Evolutionary conservation across 331 rosid species (phyloP).

Genomic region (Quercus phellos): DNA sequence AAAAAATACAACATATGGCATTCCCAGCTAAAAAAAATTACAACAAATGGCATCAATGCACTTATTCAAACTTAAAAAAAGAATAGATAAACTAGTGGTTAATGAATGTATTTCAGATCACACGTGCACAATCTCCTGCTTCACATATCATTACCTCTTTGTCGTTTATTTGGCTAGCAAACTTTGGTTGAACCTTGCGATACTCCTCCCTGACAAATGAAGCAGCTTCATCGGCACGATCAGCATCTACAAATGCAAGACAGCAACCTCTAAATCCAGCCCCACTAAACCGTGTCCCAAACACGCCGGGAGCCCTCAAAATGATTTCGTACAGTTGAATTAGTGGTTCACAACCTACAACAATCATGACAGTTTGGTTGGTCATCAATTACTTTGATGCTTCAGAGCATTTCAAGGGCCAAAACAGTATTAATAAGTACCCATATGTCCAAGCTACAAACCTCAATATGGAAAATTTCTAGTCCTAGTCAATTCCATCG

Average conservation of each 20-base stretch:
- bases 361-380: conserved; percentile 17
- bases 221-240: conserved; percentile 64
- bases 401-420: conserved; percentile 6
- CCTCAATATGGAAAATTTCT: no score
- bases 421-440: neutral
- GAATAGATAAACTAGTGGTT: neutral
- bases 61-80: neutral
- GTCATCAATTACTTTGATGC: conserved; percentile 5
- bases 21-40: neutral
- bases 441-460: neutral
- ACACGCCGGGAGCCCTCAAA: conserved; percentile 74
- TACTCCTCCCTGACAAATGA: conserved; percentile 66
- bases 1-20: no score
- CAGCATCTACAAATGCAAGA: conserved; percentile 65
- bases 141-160: conserved; percentile 64
- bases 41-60: neutral
- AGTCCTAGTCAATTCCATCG: neutral
- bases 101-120: conserved; percentile 32
- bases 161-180: conserved; percentile 38
- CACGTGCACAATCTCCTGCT: conserved; percentile 60
- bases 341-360: conserved; percentile 63
- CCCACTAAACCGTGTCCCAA: conserved; percentile 92
- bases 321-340: conserved; percentile 75
- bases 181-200: conserved; percentile 50
- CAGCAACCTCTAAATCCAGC: conserved; percentile 98